Evolutionary conservation across 1,284 basidiomycete species (phyloP), one percentile per base, ranked within the genome.

Genomic region (Gastroboletus turbinatus): DNA sequence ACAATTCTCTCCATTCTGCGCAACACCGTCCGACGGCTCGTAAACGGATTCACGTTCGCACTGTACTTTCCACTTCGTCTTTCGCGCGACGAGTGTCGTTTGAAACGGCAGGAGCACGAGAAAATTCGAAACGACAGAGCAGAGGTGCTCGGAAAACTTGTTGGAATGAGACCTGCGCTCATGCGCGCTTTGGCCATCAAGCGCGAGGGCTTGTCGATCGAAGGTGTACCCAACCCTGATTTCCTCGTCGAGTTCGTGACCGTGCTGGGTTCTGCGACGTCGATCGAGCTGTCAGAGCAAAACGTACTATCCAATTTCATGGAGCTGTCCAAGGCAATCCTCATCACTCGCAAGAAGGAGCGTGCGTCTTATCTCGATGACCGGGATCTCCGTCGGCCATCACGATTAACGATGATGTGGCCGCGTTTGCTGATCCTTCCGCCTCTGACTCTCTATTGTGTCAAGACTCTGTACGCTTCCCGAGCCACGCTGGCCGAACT

Each of bases 401-500:
- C 85, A 1, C 75, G 78, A 16, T 64, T 86, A 35, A 78, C 80
- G 3, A 77, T 80, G 3, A 48, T 84, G 36, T 92, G 90, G 89
- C 90, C 90, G 0, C 80, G 78, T 45, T 69, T 91, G 14, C 65
- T 90, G 14, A 63, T 92, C 10, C 66, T 87, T 11, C 89, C 90
- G 0, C 87, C 87, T 1, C 63, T 89, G 13, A 64, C 75, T 0
- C 60, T 90, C 7, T 82, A 84, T 59, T 70, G 70, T 19, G 67
- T 78, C 52, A 78, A 77, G 25, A 70, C 70, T 36, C 64, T 81
- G 10, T 87, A 83, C 61, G 72, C 73, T 14, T 83, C 82, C 5
- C 77, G 82, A n/a, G 76, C 72, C 4, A 78, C 77, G 11, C 57
- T 90, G 38, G 52, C 71, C 23, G 79, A 86, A 50, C 76, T 90